Evolutionary conservation across 495 filamentous ascomycete genomes (phyloP).

Genomic region (Aspergillus mulundensis): DNA sequence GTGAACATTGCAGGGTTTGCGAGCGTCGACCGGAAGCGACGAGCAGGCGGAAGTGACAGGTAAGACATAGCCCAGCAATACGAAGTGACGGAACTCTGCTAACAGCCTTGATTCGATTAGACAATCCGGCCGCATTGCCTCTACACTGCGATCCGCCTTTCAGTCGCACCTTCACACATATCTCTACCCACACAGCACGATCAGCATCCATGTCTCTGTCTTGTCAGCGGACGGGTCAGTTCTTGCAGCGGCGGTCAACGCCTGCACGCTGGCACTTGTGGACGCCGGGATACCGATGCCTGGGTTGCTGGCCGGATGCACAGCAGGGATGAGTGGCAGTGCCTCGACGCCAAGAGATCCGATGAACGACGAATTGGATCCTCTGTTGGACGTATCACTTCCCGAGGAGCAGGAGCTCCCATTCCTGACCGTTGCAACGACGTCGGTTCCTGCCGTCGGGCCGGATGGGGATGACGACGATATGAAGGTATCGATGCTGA

Average conservation of each 20-base stretch:
- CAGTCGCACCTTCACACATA: constrained; percentile 71
- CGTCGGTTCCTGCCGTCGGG: constrained; percentile 40
- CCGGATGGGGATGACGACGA: constrained; percentile 36
- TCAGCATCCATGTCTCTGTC: constrained; percentile 76
- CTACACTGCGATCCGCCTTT: constrained; percentile 71
- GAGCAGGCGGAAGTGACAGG: constrained; percentile 69
- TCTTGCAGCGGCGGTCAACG: constrained; percentile 86
- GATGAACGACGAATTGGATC: constrained; percentile 70
- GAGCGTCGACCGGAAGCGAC: constrained; percentile 75
- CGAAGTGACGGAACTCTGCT: constrained; percentile 6
- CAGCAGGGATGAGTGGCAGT: constrained; percentile 69
- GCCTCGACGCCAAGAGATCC: constrained; percentile 51
- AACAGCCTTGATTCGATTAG: constrained; percentile 37
- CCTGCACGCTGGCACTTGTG: constrained; percentile 84
- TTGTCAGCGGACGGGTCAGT: constrained; percentile 89
- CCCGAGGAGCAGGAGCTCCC: constrained; percentile 89
- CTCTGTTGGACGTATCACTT: constrained; percentile 80
- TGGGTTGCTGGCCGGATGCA: constrained; percentile 85
- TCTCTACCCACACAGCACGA: constrained; percentile 84
- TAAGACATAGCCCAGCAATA: constrained; percentile 31
- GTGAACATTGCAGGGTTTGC: constrained; percentile 85
- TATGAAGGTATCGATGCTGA: constrained; percentile 73
- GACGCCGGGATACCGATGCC: constrained; percentile 95
- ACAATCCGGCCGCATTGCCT: constrained; percentile 74
- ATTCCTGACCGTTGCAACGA: constrained; percentile 80